A percentile compares a stretch with the other conserved stretches of the same genome.
phyloP scores from a whole-genome alignment of 2,329 filamentous ascomycete genomes.

The Anisogramma anomala region DNA sequence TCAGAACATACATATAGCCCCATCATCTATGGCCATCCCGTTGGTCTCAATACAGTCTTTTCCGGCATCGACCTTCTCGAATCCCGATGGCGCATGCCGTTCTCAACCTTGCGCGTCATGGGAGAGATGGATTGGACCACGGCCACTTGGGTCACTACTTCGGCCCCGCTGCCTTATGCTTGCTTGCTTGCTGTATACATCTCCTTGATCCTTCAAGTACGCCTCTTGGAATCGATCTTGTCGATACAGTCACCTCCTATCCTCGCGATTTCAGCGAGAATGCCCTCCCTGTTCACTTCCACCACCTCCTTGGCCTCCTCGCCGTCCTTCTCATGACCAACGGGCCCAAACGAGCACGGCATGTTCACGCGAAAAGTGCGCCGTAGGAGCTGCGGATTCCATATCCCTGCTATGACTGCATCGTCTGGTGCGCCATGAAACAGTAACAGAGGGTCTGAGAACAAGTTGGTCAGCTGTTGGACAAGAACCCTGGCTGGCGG shows the following conservation, averaged over 20 bases:
- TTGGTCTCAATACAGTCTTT: not conserved
- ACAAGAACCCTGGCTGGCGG: constrained; percentile 54
- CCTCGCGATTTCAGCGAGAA: constrained; percentile 62
- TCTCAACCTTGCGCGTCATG: no score
- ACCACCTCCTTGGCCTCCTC: constrained; percentile 37
- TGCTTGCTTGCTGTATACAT: no score
- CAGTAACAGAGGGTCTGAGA: constrained; percentile 61
- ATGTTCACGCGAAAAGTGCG: constrained; percentile 61
- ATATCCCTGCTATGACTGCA: constrained; percentile 43
- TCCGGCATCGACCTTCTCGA: no score
- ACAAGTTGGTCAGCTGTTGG: constrained; percentile 54
- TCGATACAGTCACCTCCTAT: constrained; percentile 57
- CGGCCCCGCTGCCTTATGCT: no score
- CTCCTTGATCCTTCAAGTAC: not conserved
- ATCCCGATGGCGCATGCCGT: no score
- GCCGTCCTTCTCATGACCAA: constrained; percentile 18
- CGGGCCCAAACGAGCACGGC: constrained; percentile 53
- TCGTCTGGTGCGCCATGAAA: constrained; percentile 58
- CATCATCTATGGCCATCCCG: no score
- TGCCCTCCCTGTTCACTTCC: constrained; percentile 53
- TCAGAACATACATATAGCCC: no score
- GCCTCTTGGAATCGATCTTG: constrained; percentile 42
- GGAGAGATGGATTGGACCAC: no score
- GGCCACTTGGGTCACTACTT: no score
- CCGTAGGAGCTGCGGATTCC: constrained; percentile 42